Base-by-base conservation (phyloP, 83 land plant genomes). In the Thuja plicata region DNA sequence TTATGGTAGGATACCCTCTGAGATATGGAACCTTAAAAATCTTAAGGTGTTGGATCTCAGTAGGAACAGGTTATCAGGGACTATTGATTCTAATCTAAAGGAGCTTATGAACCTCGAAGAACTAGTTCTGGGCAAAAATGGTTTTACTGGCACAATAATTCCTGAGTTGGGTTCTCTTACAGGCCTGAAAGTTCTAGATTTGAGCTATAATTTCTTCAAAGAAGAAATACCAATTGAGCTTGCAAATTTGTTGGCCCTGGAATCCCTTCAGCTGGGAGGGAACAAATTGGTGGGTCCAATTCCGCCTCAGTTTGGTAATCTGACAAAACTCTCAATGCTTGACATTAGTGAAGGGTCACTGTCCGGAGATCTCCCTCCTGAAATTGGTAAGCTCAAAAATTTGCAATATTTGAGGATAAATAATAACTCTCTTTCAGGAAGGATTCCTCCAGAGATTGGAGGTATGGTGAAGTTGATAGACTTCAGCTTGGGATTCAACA, bases 1-100 rank as follows among this genome's bases (percentile, higher is more conserved):
- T 8, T 34, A 86, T n/a, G 97, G 97, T 1, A 30, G 46, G 34
- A 90, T 95, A 15, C 94, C 95, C 1, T 8, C 87, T 38, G 71
- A 54, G 6, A 86, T 94, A 27, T 88, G 91, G 41, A 52, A 21
- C 54, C 88, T 93, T 87, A 76, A 87, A 40, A 87, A 92, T 43
- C 87, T 91, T 0, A 74, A 76, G 32, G 57, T 60, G 17, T 87
- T 93, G 21, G 89, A 91, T 87, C 71, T 93, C 37, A 86, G 90
- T 15, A 17, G 89, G 38, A 93, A 93, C 86, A 12, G 62, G 10
- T 52, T 93, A 43, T 87, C 90, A 4, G 93, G 93, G 38, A 34
- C 86, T 19, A 90, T 93, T 45, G 89, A 90, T 13, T 5, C 88
- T 19, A 52, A 73, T 30, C 60, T 71, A 7, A 85, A 48, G 15